phyloP scores from a whole-genome alignment of 139 green algal species.

The Eudorina sp. region DNA sequence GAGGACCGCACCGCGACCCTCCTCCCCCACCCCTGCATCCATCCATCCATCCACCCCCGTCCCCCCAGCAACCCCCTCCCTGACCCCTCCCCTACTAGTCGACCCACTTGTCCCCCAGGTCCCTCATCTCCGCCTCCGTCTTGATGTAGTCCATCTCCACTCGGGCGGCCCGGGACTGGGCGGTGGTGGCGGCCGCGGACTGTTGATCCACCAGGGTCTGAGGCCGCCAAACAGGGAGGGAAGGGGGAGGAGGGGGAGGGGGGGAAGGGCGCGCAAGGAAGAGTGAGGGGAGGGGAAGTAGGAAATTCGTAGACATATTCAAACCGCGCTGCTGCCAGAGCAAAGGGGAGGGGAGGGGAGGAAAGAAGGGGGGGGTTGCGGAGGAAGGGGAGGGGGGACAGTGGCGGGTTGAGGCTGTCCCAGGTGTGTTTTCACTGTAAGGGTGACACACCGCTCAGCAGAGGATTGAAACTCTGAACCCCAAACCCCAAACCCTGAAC shows the following conservation, averaged over 20 bases:
- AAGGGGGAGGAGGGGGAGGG: not conserved
- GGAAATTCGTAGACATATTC: too few relatives aligned
- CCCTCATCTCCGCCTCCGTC: constrained; percentile 47
- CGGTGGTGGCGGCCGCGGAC: not conserved
- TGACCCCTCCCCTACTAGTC: too few relatives aligned
- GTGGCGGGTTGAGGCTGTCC: too few relatives aligned
- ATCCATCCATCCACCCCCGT: too few relatives aligned
- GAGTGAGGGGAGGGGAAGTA: too few relatives aligned
- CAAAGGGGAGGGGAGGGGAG: not conserved
- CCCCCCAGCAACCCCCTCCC: too few relatives aligned
- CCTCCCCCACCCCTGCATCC: not conserved
- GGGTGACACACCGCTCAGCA: too few relatives aligned
- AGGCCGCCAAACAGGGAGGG: not conserved
- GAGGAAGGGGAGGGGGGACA: not conserved
- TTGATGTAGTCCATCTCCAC: constrained; percentile 47
- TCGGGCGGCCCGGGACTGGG: constrained; percentile 2
- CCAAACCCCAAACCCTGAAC: too few relatives aligned
- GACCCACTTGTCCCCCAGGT: constrained; percentile 31
- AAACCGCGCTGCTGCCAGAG: too few relatives aligned
- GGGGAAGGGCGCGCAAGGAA: not conserved
- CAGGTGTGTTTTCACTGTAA: too few relatives aligned
- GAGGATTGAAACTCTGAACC: too few relatives aligned
- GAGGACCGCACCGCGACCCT: too few relatives aligned
- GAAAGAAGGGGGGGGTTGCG: not conserved
- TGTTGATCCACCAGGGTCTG: constrained; percentile 24